phyloP scores from a whole-genome alignment of 257 asterid genomes.

The Lithospermum erythrorhizon region DNA sequence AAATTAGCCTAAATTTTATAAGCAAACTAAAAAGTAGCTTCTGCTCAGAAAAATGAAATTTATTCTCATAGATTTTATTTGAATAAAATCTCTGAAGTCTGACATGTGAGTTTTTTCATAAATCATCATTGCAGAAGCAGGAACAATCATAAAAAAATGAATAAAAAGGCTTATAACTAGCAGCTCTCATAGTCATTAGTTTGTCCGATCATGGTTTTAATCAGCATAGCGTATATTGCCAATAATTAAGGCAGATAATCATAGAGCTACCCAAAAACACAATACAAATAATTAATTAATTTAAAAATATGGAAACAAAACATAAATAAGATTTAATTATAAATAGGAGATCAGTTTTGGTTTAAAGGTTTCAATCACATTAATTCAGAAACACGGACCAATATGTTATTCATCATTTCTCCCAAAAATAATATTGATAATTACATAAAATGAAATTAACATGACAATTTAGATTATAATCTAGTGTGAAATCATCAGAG shows the following conservation, averaged over 20 bases:
- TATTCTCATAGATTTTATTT: constrained; percentile 40
- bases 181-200: constrained; percentile 24
- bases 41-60: constrained; percentile 48
- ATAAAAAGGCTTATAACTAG: neutral
- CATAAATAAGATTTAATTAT: too few relatives aligned
- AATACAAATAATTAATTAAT: neutral
- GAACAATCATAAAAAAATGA: neutral
- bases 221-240: constrained; percentile 66
- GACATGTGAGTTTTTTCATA: constrained; percentile 48
- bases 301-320: too few relatives aligned
- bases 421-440: too few relatives aligned
- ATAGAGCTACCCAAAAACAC: constrained; percentile 17
- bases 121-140: constrained; percentile 39
- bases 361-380: constrained; percentile 32
- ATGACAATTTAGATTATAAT: neutral
- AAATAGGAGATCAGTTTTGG: constrained; percentile 51
- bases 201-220: constrained; percentile 17
- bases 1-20: too few relatives aligned
- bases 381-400: constrained; percentile 83
- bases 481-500: constrained; percentile 51
- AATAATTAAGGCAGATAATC: constrained; percentile 22
- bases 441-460: neutral
- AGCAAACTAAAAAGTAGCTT: neutral
- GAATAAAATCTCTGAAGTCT: constrained; percentile 58
- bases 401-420: constrained; percentile 39